Evolutionary conservation across 352 stramenopile genomes (phyloP).

Genomic region (Globisporangium acanthophoron): DNA sequence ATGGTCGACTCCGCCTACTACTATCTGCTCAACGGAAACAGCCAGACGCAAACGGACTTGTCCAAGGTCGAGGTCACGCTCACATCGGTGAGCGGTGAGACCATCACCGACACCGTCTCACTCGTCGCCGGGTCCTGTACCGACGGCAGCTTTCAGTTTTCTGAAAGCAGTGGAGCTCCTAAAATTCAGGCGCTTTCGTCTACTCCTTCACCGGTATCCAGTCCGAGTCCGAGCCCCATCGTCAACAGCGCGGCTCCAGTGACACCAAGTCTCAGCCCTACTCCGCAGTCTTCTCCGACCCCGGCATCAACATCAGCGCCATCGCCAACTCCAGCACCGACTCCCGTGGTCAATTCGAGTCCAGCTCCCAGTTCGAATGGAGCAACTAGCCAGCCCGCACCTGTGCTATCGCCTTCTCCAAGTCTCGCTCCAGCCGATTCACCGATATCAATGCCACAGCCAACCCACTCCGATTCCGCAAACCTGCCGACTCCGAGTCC

Average conservation of each 20-base stretch:
- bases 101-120: conserved; percentile 42
- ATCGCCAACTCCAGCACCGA: background rate
- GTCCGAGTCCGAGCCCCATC: conserved; percentile 7
- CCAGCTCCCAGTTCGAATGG: background rate
- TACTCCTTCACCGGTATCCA: conserved; percentile 1
- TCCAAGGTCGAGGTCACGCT: conserved; percentile 36
- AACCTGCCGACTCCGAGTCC: background rate
- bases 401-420: background rate
- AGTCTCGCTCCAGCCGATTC: background rate
- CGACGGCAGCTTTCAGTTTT: conserved; percentile 31
- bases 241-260: conserved; percentile 8
- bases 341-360: background rate
- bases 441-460: background rate
- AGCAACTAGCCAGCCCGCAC: background rate
- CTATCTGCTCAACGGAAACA: conserved; percentile 38
- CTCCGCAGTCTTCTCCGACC: conserved; percentile 5
- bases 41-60: conserved; percentile 23
- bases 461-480: too few relatives aligned
- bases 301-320: background rate
- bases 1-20: conserved; percentile 20
- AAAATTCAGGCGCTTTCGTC: conserved; percentile 1
- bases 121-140: conserved; percentile 30
- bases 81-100: conserved; percentile 46
- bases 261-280: background rate
- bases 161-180: conserved; percentile 8